Percentiles rank a stretch among this genome's conserved stretches.
Conservation (phyloP, 202 grass and related monocot species). For the Schoenoplectus triqueter region DNA sequence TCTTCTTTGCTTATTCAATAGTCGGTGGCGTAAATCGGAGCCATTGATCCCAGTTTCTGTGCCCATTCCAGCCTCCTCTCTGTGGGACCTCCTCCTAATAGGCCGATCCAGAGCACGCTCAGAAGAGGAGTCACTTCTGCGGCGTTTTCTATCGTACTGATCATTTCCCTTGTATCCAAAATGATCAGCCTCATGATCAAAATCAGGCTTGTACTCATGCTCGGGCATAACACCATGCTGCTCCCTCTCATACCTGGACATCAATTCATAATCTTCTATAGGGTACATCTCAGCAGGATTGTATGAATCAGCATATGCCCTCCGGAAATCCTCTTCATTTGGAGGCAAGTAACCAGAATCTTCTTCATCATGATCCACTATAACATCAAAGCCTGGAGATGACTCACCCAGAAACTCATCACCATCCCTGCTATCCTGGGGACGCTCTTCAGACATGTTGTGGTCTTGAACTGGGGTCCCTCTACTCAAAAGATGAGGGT, state of each 20-base stretch:
- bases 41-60: slow-evolving; percentile 51
- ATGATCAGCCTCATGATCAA: slow-evolving; percentile 51
- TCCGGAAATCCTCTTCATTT: slow-evolving; percentile 61
- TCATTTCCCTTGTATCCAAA: slow-evolving; percentile 43
- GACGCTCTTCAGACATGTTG: slow-evolving; percentile 50
- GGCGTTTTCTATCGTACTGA: slow-evolving; percentile 65
- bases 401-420: slow-evolving; percentile 65
- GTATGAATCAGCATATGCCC: slow-evolving; percentile 40
- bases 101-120: slow-evolving; percentile 62
- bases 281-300: slow-evolving; percentile 52
- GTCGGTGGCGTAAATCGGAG: slow-evolving; percentile 73
- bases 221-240: slow-evolving; percentile 43
- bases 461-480: slow-evolving; percentile 48
- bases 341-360: slow-evolving; percentile 47
- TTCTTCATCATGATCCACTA: too few species aligned
- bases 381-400: too few species aligned
- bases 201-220: slow-evolving; percentile 58
- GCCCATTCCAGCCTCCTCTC: slow-evolving; percentile 41
- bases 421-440: slow-evolving; percentile 72
- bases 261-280: slow-evolving; percentile 68
- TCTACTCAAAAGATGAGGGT: slow-evolving; percentile 48
- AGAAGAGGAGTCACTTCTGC: slow-evolving; percentile 55
- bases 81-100: slow-evolving; percentile 57
- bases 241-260: slow-evolving; percentile 44
- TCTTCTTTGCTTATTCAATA: slow-evolving; percentile 62